Base-by-base conservation (phyloP, 2,329 filamentous ascomycete species). In the Neofusicoccum umdonicola region DNA sequence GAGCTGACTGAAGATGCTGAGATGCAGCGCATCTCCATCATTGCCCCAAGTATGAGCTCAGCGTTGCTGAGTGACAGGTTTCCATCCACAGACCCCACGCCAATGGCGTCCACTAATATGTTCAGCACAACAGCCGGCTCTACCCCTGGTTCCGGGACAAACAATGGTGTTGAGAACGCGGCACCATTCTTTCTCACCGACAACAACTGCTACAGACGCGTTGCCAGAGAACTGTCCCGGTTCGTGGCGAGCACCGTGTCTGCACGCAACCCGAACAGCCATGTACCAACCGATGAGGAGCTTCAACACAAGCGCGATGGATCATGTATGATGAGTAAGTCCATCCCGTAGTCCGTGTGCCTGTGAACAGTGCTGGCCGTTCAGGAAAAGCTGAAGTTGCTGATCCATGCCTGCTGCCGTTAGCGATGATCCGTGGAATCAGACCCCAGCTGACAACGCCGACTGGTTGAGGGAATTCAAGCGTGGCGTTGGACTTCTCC, bases 351-450 rank as follows among this genome's bases (percentile, higher is more conserved):
- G 17, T 22, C 7, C 19, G n/a, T 31, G 27, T 31, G 27, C 1
- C 6, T 31, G 27, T 5, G 27, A 31, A 31, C 2, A 7, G 27
- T 31, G 27, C 27, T 7, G 27, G 27, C 4, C 27, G 4, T 31
- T 31, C 27, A 31, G 27, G 27, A 31, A 31, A 31, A 31, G 27
- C 27, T 19, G 5, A 22, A 47, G 3, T 27, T 1, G 44, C 17
- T 47, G 11, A 47, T 22, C n/a, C 44, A 47, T 22, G 4, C 5
- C 17, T 27, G 11, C 44, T 12, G 5, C 6, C 27, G 27, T 31
- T 31, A 47, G 44, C 8, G 73, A 75, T 8, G 75, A 78, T 62
- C 67, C 72, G 0, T 77, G 74, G 75, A 76, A 77, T 52, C 75
- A 78, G 62, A 77, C 75, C 1, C 68, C 74, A 45, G 76, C 75